Evolutionary conservation across 2,329 filamentous ascomycete species (phyloP).

Genomic region (Trichoderma breve): DNA sequence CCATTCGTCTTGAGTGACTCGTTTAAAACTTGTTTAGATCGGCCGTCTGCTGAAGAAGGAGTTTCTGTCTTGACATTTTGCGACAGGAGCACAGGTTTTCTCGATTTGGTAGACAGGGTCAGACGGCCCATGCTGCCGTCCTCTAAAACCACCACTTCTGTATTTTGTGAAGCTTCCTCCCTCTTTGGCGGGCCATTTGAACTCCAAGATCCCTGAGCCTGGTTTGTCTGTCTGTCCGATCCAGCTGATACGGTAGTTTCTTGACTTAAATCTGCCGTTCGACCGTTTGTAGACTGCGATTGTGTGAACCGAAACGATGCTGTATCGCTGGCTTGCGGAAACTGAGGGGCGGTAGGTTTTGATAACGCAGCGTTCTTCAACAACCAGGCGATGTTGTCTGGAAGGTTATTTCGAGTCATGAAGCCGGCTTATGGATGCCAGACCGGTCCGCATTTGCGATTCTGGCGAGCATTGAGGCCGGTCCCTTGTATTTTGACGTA

Average conservation of each 20-base stretch:
- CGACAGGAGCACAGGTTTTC: conserved; percentile 44
- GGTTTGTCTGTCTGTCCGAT: neutral
- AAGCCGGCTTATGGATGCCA: conserved; percentile 39
- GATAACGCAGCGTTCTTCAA: conserved; percentile 46
- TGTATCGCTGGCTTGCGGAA: conserved; percentile 34
- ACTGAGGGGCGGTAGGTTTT: conserved; percentile 40
- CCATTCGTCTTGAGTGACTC: conserved; percentile 17
- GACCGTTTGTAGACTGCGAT: conserved; percentile 25
- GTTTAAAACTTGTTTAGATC: conserved; percentile 23
- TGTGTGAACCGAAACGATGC: conserved; percentile 28
- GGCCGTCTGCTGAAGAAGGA: conserved; percentile 32
- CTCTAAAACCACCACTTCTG: conserved; percentile 29
- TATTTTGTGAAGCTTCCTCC: conserved; percentile 26
- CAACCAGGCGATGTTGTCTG: conserved; percentile 58
- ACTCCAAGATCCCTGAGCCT: conserved; percentile 11
- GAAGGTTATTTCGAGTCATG: conserved; percentile 63
- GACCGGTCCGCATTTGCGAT: conserved; percentile 25
- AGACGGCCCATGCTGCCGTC: conserved; percentile 46
- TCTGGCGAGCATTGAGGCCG: conserved; percentile 27
- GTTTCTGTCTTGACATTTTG: conserved; percentile 44
- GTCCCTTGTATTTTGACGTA: neutral
- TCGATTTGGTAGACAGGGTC: conserved; percentile 43
- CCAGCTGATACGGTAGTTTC: neutral
- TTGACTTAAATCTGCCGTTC: conserved; percentile 2
- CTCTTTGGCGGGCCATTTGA: conserved; percentile 27